Base-by-base conservation (phyloP, 2,329 filamentous ascomycete genomes). In the Elsinoe perseae region DNA sequence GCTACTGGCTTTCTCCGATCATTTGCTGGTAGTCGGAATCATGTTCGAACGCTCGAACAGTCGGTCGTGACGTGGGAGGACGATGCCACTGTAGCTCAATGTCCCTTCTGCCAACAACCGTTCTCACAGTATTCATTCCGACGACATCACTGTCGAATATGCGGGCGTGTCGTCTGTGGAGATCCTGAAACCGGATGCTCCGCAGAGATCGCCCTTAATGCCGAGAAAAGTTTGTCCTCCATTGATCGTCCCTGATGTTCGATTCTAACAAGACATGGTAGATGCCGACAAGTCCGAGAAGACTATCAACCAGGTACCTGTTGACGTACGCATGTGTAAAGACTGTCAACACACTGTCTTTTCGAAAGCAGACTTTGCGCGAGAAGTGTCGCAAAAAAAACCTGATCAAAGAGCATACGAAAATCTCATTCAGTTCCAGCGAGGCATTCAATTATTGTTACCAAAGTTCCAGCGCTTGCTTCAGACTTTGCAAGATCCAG, bases 51-150 rank as follows among this genome's bases (percentile, higher is more conserved):
- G 12, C 74, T 97, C 3, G 93, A 98, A 68, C 93, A 98, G 67
- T 90, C 87, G 0, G 82, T 98, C 6, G 91, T 98, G 14, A 86
- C 86, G 0, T 98, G 93, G 93, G 88, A 98, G 70, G 91, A 97
- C 54, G 93, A 98, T 69, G 79, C 85, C 0, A 81, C 77, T 28
- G 90, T 98, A 4, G 60, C 77, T 1, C 84, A 84, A 61, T 98
- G 93, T 67, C 93, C 93, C 0, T 95, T 95, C 66, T 98, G 93
- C 65, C 88, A 95, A 66, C 93, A 98, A 65, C 89, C 95, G 57
- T 98, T 98, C 70, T 86, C 89, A 0, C 86, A 85, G 12, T 97
- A 95, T 80, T 87, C 89, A 1, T 95, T 97, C 66, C 82, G 93
- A 64, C 79, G 93, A 62, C 93, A 97, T 69, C 93, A 98, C 70